Evolutionary conservation across 176 grass and related monocot species (phyloP), one percentile per base, ranked within the genome.

Genomic region (Eleusine coracana): DNA sequence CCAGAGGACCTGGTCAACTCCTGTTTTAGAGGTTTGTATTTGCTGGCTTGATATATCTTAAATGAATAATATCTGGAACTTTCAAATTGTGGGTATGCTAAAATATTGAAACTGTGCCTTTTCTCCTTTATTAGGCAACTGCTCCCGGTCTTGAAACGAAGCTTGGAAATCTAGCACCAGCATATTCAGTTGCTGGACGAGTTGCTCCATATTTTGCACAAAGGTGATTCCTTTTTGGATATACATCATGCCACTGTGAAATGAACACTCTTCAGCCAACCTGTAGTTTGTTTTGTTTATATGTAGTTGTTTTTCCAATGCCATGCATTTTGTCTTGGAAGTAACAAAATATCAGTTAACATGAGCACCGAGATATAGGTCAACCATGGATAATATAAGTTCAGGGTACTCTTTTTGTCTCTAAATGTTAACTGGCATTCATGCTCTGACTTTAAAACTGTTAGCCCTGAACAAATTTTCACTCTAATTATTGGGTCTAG

Each of bases 131-230:
- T 39, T 86, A 98, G 96, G 96, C 89, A 50, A 95, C 96, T 36
- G 89, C 96, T 74, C 89, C 92, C 71, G 89, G 62, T 66, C 83
- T 98, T 76, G 90, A 95, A 87, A 87, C 84, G 37, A 98, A 93
- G 77, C 87, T 98, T 85, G 96, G 92, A 71, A 81, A 92, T 63
- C 83, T 98, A 37, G 83, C 87, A 38, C 92, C 96, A 62, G 89
- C 96, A 48, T 84, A 95, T 92, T 87, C 92, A 80, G 44, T 88
- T 73, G 92, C 92, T 48, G 96, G 90, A 34, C 38, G 20, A 80
- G 90, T 98, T 54, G 73, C 96, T 86, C 74, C 88, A 70, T 98
- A 95, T 83, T 98, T 98, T 93, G 87, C 93, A 86, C 80, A 95
- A 72, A 98, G 92, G 94, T 90, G 69, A 61, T 25, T 9, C 38